Evolutionary conservation across 2,329 filamentous ascomycete genomes (phyloP), one percentile per base, ranked within the genome.

Genomic region (Paraphaeosphaeria sporulosa): DNA sequence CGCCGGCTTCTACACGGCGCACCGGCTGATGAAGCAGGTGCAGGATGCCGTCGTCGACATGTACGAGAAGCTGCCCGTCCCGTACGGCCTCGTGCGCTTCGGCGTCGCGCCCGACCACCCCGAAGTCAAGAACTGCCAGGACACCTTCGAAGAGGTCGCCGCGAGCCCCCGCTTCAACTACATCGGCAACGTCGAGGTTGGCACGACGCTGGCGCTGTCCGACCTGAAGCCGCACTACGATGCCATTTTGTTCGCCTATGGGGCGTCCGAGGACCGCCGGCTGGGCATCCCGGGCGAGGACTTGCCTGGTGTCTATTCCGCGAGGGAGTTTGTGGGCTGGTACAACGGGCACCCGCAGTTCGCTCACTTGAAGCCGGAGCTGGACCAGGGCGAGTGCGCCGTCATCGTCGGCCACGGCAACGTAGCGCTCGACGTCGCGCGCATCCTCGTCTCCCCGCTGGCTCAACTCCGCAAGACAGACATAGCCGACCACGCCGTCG

Each of bases 101-200:
- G 95, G 95, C 9, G 95, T 99, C 60, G 96, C 95, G n/a, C 95
- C 95, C 5, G 95, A 99, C 76, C 95, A 99, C 79, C 94, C 95
- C 0, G 94, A 99, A 81, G 95, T 99, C 67, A 99, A 99, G 93
- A 98, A 97, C 75, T 98, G 94, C 76, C 90, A 96, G 81, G 92
- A 95, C 15, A 97, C 93, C 70, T 97, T 99, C 70, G 88, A 91
- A 64, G 91, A 97, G 74, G 91, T 98, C 42, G 95, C 94, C 0
- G 83, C 86, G 34, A 94, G 91, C 2, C 86, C 91, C 0, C 87
- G 89, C 55, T 98, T 98, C 79, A 92, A 89, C 55, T 99, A 97
- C 74, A 84, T 97, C 49, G 95, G 95, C 58, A 99, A 99, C 72
- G 86, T 96, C 47, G 86, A 90, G 5, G 85, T 99, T 54, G 94